phyloP scores from a whole-genome alignment of 2,329 filamentous ascomycete genomes.

The Metarhizium anisopliae region DNA sequence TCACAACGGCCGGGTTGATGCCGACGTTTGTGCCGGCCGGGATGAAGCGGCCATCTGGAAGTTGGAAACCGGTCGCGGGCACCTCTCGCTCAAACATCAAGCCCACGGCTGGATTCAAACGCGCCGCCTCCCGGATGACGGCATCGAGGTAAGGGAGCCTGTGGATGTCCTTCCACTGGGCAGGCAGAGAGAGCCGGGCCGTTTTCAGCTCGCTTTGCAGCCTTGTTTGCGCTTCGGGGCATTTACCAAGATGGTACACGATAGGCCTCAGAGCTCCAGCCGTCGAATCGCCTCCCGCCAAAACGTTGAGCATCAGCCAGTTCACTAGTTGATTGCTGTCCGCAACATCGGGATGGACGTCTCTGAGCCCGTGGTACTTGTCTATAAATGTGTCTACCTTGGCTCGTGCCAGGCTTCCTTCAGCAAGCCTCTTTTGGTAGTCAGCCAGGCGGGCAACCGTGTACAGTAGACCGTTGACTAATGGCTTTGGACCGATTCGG shows the following conservation, averaged over 20 bases:
- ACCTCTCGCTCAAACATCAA: conserved; percentile 42
- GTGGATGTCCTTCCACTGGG: conserved; percentile 14
- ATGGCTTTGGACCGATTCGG: conserved; percentile 14
- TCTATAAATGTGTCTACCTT: conserved; percentile 16
- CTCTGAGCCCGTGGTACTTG: conserved; percentile 8
- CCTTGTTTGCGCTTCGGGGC: conserved; percentile 17
- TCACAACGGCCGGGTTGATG: conserved; percentile 30
- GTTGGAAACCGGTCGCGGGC: conserved; percentile 27
- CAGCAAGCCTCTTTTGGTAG: conserved; percentile 8
- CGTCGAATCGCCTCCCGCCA: conserved; percentile 29
- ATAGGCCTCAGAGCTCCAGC: conserved; percentile 23
- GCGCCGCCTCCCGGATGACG: conserved; percentile 39
- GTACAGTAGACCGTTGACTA: conserved; percentile 10
- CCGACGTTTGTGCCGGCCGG: conserved; percentile 29
- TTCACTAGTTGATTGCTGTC: conserved; percentile 17
- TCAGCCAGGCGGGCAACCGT: conserved; percentile 14
- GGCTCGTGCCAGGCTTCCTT: conserved; percentile 8
- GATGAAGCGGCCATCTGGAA: conserved; percentile 25
- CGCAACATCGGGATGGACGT: conserved; percentile 23
- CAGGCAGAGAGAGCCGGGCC: conserved; percentile 14
- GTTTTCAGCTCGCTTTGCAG: conserved; percentile 29
- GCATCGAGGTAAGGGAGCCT: conserved; percentile 37
- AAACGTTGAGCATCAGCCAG: conserved; percentile 12
- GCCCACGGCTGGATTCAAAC: conserved; percentile 38
- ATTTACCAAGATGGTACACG: conserved; percentile 27